Base-by-base conservation (phyloP, 1,284 basidiomycete genomes). In the Amanita bisporigera region DNA sequence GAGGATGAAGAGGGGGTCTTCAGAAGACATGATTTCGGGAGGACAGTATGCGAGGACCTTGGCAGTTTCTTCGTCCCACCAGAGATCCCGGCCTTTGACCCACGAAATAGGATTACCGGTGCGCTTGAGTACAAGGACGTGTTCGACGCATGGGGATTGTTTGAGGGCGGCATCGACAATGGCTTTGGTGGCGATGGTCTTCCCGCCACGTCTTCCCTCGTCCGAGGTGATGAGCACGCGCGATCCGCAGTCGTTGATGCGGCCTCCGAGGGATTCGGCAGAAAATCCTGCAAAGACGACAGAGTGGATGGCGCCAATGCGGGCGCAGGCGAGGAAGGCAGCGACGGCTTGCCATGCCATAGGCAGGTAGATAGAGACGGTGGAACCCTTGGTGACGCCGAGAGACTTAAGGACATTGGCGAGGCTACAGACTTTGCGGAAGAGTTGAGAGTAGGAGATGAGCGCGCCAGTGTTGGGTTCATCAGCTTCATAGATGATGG, bases 211-310 rank as follows among this genome's bases (percentile, higher is more conserved):
- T 70, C 88, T 87, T 63, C 97, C 97, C 82, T 99, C 98, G 79
- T 99, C 98, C 50, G 93, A 92, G 15, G 98, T 99, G 78, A 99
- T 96, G 70, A 99, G 85, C 12, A 99, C 95, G 65, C 90, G 89
- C 43, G 91, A 95, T 74, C 88, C 87, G 83, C 97, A 98, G 82
- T 99, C 98, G 67, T 90, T 87, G 49, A 97, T 89, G 68, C 98
- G 92, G 82, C 99, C 98, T 62, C 97, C 90, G 65, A 99, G 90
- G 12, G 94, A 94, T 82, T 99, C 98, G n/a, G 97, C 91, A 11
- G 93, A 96, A 86, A 99, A 99, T 17, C 98, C 97, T 61, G 97
- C 97, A 76, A 99, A 99, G 70, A 99, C 92, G 76, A 99, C 97
- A n/a, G 96, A 98, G 85, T 99, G 98, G 65, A 99, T 86, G 31